Base-by-base conservation (phyloP, 176 grass and related monocot species). In the Pontederia paniculata region DNA sequence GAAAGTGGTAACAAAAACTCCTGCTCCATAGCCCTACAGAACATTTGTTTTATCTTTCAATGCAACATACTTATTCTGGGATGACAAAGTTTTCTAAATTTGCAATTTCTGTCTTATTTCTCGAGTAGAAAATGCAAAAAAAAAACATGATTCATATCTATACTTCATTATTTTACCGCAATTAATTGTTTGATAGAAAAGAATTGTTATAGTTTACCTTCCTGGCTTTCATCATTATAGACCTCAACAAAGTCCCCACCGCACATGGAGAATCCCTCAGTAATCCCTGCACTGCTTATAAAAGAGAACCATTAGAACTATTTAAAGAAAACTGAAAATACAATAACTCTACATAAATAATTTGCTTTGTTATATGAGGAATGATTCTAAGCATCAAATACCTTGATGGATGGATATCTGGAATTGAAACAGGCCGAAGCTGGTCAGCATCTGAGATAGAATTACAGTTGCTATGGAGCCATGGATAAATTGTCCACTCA, bases 381-480 rank as follows among this genome's bases (percentile, higher is more conserved):
- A 12, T 44, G 48, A 61, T 25, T 3, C 1, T n/a, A 61, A 70
- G 25, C 22, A 57, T 21, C 22, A 62, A 21, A 52, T 79, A 98
- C 93, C 93, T 91, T 56, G 93, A 82, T 45, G 93, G 87, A 79
- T 88, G 87, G 68, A 91, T 84, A 74, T 98, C 93, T 66, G 93
- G 93, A 85, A 98, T 84, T 66, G 78, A 80, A 88, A 98, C 80
- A 70, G 83, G 45, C 25, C 83, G 77, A 74, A 98, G 83, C 59
- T 98, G 93, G 80, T 98, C 93, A 45, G 69, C 78, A 28, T 91
- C 83, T 63, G 83, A 91, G 79, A 84, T 65, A 78, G 77, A 88
- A 86, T 98, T 98, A 73, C 93, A 98, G 58, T 98, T 98, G 73
- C 71, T 84, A 67, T 98, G 93, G 47, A 98, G 88, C 93, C 93